Conservation (phyloP, 306 rosid genomes). For the Gleditsia sinensis region DNA sequence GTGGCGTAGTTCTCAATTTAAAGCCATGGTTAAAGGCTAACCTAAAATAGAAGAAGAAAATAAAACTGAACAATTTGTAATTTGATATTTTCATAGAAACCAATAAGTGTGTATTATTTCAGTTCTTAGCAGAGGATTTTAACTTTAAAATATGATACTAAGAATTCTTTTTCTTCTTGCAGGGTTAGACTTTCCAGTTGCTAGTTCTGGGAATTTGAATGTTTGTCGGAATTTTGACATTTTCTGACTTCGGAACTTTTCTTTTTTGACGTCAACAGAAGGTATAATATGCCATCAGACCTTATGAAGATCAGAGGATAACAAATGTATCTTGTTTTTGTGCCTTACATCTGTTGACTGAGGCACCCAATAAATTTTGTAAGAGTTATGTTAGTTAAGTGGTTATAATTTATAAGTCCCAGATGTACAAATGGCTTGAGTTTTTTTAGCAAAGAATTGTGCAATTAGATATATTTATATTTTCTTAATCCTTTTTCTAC, state of each 20-base stretch:
- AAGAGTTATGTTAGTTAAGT: constrained; percentile 8
- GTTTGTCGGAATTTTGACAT: constrained; percentile 10
- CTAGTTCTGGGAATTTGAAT: not conserved
- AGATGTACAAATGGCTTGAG: constrained; percentile 3
- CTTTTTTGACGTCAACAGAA: constrained; percentile 4
- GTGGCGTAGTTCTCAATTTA: no score
- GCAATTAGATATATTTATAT: not conserved
- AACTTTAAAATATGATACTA: not conserved
- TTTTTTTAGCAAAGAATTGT: not conserved
- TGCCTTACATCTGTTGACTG: constrained; percentile 22
- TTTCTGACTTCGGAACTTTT: not conserved
- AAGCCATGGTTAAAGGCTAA: no score
- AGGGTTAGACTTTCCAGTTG: constrained; percentile 13
- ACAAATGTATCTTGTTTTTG: constrained; percentile 24
- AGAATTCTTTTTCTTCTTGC: constrained; percentile 15
- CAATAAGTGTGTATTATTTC: not conserved
- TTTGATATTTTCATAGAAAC: not conserved
- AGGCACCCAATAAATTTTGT: constrained; percentile 23
- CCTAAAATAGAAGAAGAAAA: not conserved
- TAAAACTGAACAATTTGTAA: no score
- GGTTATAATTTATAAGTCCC: constrained; percentile 2
- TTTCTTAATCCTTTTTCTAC: not conserved
- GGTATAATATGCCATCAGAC: constrained; percentile 28
- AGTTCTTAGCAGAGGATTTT: not conserved
- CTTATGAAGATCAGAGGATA: constrained; percentile 42